Conservation (phyloP, 164 flowering plant species). For the Macadamia integrifolia region DNA sequence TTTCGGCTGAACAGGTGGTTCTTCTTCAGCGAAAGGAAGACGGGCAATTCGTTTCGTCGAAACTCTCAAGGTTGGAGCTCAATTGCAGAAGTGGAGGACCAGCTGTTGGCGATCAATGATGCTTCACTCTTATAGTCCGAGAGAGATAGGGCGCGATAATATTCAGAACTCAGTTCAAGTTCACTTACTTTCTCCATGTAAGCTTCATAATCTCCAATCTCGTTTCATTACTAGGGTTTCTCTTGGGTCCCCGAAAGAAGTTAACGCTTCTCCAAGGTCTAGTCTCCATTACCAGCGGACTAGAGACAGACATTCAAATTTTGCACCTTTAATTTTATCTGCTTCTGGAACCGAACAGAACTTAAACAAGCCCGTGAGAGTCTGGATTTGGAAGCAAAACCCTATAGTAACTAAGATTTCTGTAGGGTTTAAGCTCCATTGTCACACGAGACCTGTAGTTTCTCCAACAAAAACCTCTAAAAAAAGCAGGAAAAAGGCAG, state of each 20-base stretch:
- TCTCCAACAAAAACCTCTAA: constrained; percentile 19
- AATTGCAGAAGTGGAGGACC: too few species aligned
- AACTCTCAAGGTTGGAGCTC: too few species aligned
- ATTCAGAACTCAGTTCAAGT: constrained; percentile 10
- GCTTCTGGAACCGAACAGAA: constrained; percentile 2
- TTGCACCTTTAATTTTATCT: background rate
- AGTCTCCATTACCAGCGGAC: constrained; percentile 1
- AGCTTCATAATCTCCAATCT: constrained; percentile 15
- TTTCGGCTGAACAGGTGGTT: too few species aligned
- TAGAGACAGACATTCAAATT: background rate
- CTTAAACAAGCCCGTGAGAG: background rate
- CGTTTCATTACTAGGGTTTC: constrained; percentile 12
- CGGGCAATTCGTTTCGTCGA: too few species aligned
- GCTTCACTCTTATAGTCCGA: constrained; percentile 14
- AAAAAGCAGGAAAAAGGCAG: constrained; percentile 34
- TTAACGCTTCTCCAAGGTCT: constrained; percentile 22
- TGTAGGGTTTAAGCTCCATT: constrained; percentile 33
- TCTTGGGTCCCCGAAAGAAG: constrained; percentile 1
- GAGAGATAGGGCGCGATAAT: constrained; percentile 16
- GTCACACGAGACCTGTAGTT: constrained; percentile 25
- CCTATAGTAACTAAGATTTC: constrained; percentile 14
- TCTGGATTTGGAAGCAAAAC: constrained; percentile 4
- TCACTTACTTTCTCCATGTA: constrained; percentile 16
- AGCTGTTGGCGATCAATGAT: constrained; percentile 3
- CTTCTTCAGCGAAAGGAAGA: too few species aligned